Percentiles rank a stretch among this genome's conserved stretches.
Evolutionary conservation across 352 stramenopile genomes (phyloP).

Genomic region (Globisporangium megalacanthum): DNA sequence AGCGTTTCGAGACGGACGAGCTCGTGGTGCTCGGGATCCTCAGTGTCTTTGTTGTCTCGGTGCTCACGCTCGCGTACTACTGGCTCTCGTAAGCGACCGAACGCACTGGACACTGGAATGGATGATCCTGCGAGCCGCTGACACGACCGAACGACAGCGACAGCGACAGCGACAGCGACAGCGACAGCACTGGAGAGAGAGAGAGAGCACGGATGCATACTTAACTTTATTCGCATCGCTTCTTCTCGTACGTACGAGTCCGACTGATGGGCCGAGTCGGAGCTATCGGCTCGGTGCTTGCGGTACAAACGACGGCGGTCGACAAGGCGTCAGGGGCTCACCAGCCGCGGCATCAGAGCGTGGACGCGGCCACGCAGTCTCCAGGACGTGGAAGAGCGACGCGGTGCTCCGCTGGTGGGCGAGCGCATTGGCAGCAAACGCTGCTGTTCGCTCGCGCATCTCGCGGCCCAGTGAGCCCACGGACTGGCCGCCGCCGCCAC

Average conservation of each 20-base stretch:
- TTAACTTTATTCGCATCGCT: conserved; percentile 6
- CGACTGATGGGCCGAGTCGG: too few species aligned
- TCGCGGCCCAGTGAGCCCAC: conserved; percentile 39
- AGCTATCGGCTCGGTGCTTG: not conserved
- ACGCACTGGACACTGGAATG: not conserved
- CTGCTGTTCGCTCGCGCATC: conserved; percentile 35
- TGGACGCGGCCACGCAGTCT: conserved; percentile 21
- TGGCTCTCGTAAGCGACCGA: conserved; percentile 9
- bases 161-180: too few species aligned
- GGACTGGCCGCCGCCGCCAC: conserved; percentile 2
- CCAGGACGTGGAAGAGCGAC: conserved; percentile 37
- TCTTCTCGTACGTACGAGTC: not conserved
- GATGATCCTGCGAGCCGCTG: too few species aligned
- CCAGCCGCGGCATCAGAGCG: not conserved
- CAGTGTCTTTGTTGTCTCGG: conserved; percentile 17
- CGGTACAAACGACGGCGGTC: conserved; percentile 25
- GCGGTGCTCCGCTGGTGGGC: conserved; percentile 28
- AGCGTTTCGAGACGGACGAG: conserved; percentile 15
- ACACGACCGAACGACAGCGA: too few species aligned
- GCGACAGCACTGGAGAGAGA: too few species aligned
- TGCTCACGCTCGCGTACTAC: conserved; percentile 12
- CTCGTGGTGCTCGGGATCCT: conserved; percentile 13
- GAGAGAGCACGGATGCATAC: not conserved
- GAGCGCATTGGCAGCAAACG: conserved; percentile 31
- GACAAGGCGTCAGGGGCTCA: conserved; percentile 6